Base-by-base conservation (phyloP, 2,329 filamentous ascomycete species). In the Lecanoromycetidae sp. region DNA sequence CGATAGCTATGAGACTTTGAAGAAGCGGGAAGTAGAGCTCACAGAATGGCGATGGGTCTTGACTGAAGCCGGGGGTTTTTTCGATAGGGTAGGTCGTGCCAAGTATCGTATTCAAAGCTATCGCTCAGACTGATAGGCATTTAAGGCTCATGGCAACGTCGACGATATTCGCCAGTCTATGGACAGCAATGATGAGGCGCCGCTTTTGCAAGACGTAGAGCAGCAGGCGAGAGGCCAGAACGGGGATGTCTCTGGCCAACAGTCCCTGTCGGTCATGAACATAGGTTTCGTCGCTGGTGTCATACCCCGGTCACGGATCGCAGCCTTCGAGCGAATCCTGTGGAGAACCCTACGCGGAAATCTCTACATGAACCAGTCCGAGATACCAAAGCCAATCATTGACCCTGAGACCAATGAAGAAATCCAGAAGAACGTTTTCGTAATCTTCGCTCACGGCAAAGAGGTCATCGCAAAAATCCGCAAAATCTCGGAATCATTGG, bases 351-450 rank as follows among this genome's bases (percentile, higher is more conserved):
- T 98, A 34, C 87, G 91, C 64, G 91, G 91, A 59, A 98, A 98
- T 66, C 71, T 98, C 54, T 98, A 96, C 75, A 98, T 98, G 91
- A 98, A 98, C 69, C 93, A 98, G 71, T 90, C 90, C 33, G 91
- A 98, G 72, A 98, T 98, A 53, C 82, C 87, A 6, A 90, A 98
- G 64, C 80, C 86, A 30, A 82, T 98, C 57, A 75, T 94, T 63
- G 86, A 98, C 64, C 90, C 91, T 13, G 76, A 83, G 61, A 94
- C 79, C 69, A 95, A 96, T 63, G 90, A 96, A 68, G 75, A 85
- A 54, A 76, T 93, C 57, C 80, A 84, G 71, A 98, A 98, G 79
- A 98, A 95, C 58, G 91, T 98, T 47, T 98, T 98, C 61, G 90
- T 98, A 61, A 98, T 98, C 65, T 98, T 98, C 59, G 91, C 91